Percentiles rank a stretch among this genome's conserved stretches.
phyloP scores from a whole-genome alignment of 2,329 filamentous ascomycete genomes.

The Sphaerulina populicola region DNA sequence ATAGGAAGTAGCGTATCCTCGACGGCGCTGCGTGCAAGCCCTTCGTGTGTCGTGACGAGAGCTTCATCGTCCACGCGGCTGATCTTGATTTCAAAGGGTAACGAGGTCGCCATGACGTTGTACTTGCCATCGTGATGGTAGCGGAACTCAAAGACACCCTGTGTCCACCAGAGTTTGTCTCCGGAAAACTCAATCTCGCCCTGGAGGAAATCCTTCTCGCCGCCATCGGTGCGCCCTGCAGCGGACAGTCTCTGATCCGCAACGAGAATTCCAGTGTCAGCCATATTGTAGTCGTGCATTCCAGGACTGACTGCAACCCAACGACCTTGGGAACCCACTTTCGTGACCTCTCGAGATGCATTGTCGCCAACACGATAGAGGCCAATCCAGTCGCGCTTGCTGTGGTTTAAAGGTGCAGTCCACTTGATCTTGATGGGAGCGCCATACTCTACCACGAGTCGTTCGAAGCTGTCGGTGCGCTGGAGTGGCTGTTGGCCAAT shows the following conservation, averaged over 20 bases:
- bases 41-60: slow-evolving; percentile 45
- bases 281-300: slow-evolving; percentile 64
- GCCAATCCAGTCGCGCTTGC: slow-evolving; percentile 89
- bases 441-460: slow-evolving; percentile 77
- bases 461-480: slow-evolving; percentile 56
- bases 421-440: slow-evolving; percentile 82
- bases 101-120: slow-evolving; percentile 86
- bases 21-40: slow-evolving; percentile 58
- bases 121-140: slow-evolving; percentile 93
- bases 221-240: slow-evolving; percentile 38
- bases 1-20: slow-evolving; percentile 72
- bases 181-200: slow-evolving; percentile 84
- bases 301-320: slow-evolving; percentile 77
- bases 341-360: slow-evolving; percentile 71
- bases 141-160: slow-evolving; percentile 91
- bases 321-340: slow-evolving; percentile 74
- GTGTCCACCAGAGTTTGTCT: slow-evolving; percentile 95
- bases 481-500: slow-evolving; percentile 58
- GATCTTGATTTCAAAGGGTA: slow-evolving; percentile 86
- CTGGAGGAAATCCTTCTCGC: slow-evolving; percentile 53
- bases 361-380: slow-evolving; percentile 96
- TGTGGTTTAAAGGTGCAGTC: slow-evolving; percentile 80
- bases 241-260: slow-evolving; percentile 54
- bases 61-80: slow-evolving; percentile 63
- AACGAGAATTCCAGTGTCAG: slow-evolving; percentile 67